phyloP scores from a whole-genome alignment of 2,329 filamentous ascomycete genomes.

The Sphaerostilbella broomeana region DNA sequence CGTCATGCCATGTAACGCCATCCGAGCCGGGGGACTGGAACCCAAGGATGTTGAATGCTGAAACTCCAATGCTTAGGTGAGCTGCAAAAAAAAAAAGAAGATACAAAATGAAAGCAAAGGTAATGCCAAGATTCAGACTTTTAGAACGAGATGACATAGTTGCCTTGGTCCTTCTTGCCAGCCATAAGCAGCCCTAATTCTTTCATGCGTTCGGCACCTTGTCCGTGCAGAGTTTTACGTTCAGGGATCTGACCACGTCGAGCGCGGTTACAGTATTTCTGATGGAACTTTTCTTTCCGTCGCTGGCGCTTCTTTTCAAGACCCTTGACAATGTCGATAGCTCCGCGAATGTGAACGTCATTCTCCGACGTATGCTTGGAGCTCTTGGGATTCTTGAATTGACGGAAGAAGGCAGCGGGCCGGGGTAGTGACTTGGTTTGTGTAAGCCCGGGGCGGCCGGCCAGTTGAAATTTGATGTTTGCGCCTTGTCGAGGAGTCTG shows the following conservation, averaged over 20 bases:
- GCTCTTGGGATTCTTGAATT: slow-evolving; percentile 39
- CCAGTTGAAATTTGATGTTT: slow-evolving; percentile 31
- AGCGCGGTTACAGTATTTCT: slow-evolving; percentile 80
- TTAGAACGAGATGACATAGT: slow-evolving; percentile 71
- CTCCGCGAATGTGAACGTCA: slow-evolving; percentile 72
- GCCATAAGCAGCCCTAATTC: slow-evolving; percentile 79
- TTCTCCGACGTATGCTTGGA: slow-evolving; percentile 26
- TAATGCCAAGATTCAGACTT: too few relatives aligned
- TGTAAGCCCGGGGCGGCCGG: slow-evolving; percentile 58
- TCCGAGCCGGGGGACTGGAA: slow-evolving; percentile 11
- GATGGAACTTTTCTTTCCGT: slow-evolving; percentile 84
- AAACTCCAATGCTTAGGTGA: slow-evolving; percentile 5
- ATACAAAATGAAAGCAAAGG: not conserved
- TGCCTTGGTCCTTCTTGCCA: slow-evolving; percentile 66
- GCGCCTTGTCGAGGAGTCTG: slow-evolving; percentile 35
- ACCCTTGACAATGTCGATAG: slow-evolving; percentile 95
- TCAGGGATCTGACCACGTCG: slow-evolving; percentile 58
- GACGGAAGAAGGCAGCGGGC: slow-evolving; percentile 63
- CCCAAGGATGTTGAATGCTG: slow-evolving; percentile 10
- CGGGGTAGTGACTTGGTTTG: slow-evolving; percentile 84
- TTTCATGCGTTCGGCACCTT: slow-evolving; percentile 84
- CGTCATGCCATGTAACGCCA: slow-evolving; percentile 6
- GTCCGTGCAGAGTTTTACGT: slow-evolving; percentile 69
- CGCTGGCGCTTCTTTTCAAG: slow-evolving; percentile 90
- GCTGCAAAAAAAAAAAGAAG: too few relatives aligned